Conservation (phyloP, 2,329 filamentous ascomycete species). For the Arachnopeziza araneosa region DNA sequence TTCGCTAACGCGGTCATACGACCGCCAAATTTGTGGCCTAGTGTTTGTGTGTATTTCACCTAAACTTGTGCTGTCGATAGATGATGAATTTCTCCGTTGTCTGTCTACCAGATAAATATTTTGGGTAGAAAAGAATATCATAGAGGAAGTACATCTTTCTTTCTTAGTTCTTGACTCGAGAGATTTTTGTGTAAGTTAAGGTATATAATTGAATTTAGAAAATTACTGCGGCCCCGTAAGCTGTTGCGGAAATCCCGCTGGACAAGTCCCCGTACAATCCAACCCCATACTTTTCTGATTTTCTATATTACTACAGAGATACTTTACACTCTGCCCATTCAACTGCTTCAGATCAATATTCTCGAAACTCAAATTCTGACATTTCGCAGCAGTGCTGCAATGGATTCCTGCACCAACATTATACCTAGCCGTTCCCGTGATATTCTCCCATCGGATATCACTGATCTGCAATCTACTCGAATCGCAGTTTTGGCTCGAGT, state of each 20-base stretch:
- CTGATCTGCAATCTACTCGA: slow-evolving; percentile 53
- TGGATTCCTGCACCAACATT: slow-evolving; percentile 15
- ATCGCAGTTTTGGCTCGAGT: slow-evolving; percentile 38
- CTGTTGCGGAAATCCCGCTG: background rate
- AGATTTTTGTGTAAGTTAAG: too few species aligned
- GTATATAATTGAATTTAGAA: too few species aligned
- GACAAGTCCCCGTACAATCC: slow-evolving; percentile 11
- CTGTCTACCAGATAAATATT: too few species aligned
- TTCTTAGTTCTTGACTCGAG: too few species aligned
- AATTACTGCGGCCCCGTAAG: background rate
- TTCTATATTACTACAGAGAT: slow-evolving; percentile 14
- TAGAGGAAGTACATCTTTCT: too few species aligned
- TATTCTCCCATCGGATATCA: slow-evolving; percentile 53
- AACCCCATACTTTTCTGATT: slow-evolving; percentile 10
- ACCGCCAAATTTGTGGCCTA: too few species aligned
- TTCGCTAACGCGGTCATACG: too few species aligned
- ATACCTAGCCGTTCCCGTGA: slow-evolving; percentile 47
- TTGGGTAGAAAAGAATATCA: too few species aligned
- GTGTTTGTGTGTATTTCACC: too few species aligned
- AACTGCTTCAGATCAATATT: slow-evolving; percentile 14
- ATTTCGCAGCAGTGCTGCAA: slow-evolving; percentile 9
- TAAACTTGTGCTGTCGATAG: too few species aligned
- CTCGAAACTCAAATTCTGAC: slow-evolving; percentile 12
- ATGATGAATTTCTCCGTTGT: too few species aligned
- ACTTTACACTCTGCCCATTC: slow-evolving; percentile 7